Base-by-base conservation (phyloP, 441 rosid species). In the Aleurites moluccanus region DNA sequence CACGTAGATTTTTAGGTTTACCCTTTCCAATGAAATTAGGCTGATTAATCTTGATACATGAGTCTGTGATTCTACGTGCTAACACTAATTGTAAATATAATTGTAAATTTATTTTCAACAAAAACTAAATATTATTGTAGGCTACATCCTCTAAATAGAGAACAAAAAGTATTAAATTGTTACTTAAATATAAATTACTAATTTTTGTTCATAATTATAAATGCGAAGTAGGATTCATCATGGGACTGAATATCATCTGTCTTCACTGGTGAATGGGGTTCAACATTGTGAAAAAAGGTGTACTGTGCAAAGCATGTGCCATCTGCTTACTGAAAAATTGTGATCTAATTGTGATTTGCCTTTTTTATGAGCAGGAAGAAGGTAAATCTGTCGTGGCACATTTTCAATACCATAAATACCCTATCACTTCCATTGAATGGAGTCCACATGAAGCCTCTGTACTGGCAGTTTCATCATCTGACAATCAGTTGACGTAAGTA, bases 361-460 rank as follows among this genome's bases (percentile, higher is more conserved):
- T 76, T 68, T 28, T 6, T 69, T 49, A n/a, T 72, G 27, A 52
- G 63, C 81, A 92, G 98, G 90, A 83, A 21, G 97, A 88, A 66
- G 93, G 85, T 82, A 85, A 70, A 65, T 73, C 95, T 15, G 89
- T 89, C 14, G 91, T 95, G 50, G 98, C 98, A 25, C 98, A 89
- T 81, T 95, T 95, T 68, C 87, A 87, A 67, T 91, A 95, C 45
- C 98, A 95, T 80, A 95, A 92, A 75, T 86, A 80, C 72, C 97
- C 97, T 0, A 79, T 95, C 50, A 95, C 99, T n/a, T 95, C 98
- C 18, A 92, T 93, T 11, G 96, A 96, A 75, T 96, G 99, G 99
- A 90, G 97, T 69, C 91, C 94, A 20, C 93, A 90, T 61, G 99
- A 96, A 82, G 86, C 93, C 49, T 96, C 98, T 23, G 86, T 88